Percentiles rank a stretch among this genome's conserved stretches.
Evolutionary conservation across 2,329 filamentous ascomycete species (phyloP).

Genomic region (Colletotrichum sp.): DNA sequence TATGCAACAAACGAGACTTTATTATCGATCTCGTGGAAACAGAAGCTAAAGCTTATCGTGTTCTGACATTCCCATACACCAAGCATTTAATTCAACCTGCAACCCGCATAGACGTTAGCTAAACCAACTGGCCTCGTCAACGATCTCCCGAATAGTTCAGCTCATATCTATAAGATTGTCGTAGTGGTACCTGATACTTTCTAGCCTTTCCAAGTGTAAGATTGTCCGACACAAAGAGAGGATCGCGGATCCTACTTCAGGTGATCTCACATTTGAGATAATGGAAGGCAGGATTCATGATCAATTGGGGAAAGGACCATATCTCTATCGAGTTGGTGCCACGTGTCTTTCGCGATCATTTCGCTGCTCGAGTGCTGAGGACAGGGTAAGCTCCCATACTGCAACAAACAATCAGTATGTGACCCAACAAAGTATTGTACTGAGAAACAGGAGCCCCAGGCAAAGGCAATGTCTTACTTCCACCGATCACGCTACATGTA

Average conservation of each 20-base stretch:
- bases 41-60: too few relatives aligned
- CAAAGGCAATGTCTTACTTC: neutral
- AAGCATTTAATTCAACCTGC: neutral
- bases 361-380: neutral
- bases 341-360: neutral
- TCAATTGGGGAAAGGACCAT: neutral
- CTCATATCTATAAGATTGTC: neutral
- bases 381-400: neutral
- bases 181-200: too few relatives aligned
- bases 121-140: neutral
- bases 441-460: too few relatives aligned
- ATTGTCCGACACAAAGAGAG: neutral
- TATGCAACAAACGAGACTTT: neutral
- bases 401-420: neutral
- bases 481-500: neutral
- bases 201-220: too few relatives aligned
- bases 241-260: neutral
- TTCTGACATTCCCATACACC: neutral
- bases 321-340: neutral
- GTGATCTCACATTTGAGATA: neutral
- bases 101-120: neutral
- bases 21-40: too few relatives aligned
- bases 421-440: neutral
- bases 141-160: neutral
- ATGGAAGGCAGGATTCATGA: neutral